Evolutionary conservation across 148 eudicot genomes (phyloP), one percentile per base, ranked within the genome.

Genomic region (Spergularia bocconei): DNA sequence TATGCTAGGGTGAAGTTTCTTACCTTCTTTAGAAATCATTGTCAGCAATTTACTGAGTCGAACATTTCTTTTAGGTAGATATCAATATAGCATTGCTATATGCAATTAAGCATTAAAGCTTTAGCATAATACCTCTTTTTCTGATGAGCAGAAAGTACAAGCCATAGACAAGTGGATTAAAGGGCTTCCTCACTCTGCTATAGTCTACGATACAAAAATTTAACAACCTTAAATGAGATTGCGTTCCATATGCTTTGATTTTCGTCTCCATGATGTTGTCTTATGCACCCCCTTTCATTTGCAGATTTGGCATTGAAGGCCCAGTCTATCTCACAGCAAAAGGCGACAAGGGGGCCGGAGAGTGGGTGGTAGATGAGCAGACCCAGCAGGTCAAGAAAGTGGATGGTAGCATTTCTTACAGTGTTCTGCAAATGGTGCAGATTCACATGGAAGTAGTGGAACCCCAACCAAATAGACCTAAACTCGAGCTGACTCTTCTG

Each of bases 271-370:
- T 4, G 51, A 48, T 62, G 44, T 5, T 19, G 2, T 71, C 33
- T 71, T 38, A 63, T 69, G 58, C 53, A 19, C 29, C 36, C 4
- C 2, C 19, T 5, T 66, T 14, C 4, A 36, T 71, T 65, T 83
- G 44, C 87, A 95, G 98, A 79, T 95, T 81, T 80, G 98, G 98
- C 21, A 95, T 95, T 41, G 96, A 92, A 83, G 98, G 98, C 55
- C 96, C 98, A 1, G 96, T 95, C 15, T 88, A 90, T 82, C 76
- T 95, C 84, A 88, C 86, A 7, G 69, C 82, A 47, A 86, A 64
- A 83, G 87, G 86, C 17, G 88, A 85, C 5, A 92, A 89, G 21
- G 86, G 83, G 48, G 85, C 62, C 21, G 92, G 92, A 71, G 97
- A 92, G 75, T 95, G 98, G 98, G 57, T 85, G 21, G 91, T 95